Conservation (phyloP, 225 moss, liverwort and hornwort genomes). For the Bryoerythrophyllum caledonicum region DNA sequence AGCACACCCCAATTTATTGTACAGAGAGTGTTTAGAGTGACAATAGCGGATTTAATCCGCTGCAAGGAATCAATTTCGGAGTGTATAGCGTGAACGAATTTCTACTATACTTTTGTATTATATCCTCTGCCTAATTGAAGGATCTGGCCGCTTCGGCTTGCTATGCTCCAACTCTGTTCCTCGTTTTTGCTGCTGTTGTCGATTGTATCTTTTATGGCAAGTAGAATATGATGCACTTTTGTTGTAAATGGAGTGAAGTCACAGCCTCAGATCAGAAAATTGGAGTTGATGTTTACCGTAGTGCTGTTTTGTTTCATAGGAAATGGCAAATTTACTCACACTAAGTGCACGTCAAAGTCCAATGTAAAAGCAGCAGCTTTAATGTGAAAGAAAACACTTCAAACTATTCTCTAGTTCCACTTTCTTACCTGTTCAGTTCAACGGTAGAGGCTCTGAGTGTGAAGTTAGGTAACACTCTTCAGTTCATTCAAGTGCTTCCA, state of each 20-base stretch:
- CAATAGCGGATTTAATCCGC: not conserved
- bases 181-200: not conserved
- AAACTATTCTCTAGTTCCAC: not conserved
- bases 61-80: slow-evolving; percentile 34
- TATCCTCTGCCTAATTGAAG: slow-evolving; percentile 18
- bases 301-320: too few relatives aligned
- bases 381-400: not conserved
- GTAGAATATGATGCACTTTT: too few relatives aligned
- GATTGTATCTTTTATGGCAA: not conserved
- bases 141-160: slow-evolving; percentile 10
- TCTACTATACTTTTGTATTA: slow-evolving; percentile 30
- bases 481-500: not conserved
- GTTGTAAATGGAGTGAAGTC: too few relatives aligned
- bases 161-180: slow-evolving; percentile 15
- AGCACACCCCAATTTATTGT: slow-evolving; percentile 23
- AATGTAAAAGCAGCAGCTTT: not conserved
- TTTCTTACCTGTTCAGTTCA: not conserved
- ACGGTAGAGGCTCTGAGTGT: not conserved
- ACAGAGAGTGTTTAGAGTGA: slow-evolving; percentile 22
- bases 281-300: too few relatives aligned
- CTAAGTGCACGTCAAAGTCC: not conserved
- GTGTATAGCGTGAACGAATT: slow-evolving; percentile 40
- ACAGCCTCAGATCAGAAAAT: too few relatives aligned
- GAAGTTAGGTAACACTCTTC: not conserved
- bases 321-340: too few relatives aligned